These are phyloP conservation scores for Aureoboletus auriporus DNA, from an alignment of 768 basidiomycete species.

Conservation along the genomic window DNA sequence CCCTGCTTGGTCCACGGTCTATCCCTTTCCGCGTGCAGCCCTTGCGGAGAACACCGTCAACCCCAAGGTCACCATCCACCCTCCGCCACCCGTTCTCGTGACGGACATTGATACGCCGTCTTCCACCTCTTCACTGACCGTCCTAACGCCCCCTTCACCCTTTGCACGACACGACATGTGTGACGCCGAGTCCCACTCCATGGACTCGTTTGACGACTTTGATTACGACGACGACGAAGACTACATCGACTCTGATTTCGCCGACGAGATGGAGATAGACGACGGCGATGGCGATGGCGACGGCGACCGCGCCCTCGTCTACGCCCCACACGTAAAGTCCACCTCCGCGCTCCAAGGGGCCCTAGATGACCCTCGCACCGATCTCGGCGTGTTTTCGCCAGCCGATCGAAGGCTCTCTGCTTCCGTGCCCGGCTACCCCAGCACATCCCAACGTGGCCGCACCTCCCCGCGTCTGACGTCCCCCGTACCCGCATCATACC, in stretches of 20 bases:
- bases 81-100: slow-evolving; percentile 16
- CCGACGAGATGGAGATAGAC: slow-evolving; percentile 28
- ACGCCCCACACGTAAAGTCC: slow-evolving; percentile 25
- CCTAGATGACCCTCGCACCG: slow-evolving; percentile 19
- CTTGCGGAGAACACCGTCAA: slow-evolving; percentile 19
- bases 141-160: slow-evolving; percentile 29
- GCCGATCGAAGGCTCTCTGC: slow-evolving; percentile 30
- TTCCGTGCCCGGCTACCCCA: slow-evolving; percentile 29
- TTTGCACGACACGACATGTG: slow-evolving; percentile 18
- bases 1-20: slow-evolving; percentile 22
- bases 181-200: slow-evolving; percentile 9
- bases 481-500: slow-evolving; percentile 14
- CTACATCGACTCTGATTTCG: slow-evolving; percentile 28
- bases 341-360: slow-evolving; percentile 32
- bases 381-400: slow-evolving; percentile 8
- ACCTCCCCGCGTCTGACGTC: background rate
- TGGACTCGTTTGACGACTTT: slow-evolving; percentile 29
- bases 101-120: slow-evolving; percentile 31
- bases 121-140: slow-evolving; percentile 29
- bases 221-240: slow-evolving; percentile 32
- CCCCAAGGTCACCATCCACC: slow-evolving; percentile 27
- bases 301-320: slow-evolving; percentile 12
- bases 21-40: slow-evolving; percentile 13
- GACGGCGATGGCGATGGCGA: slow-evolving; percentile 18
- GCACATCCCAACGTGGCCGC: slow-evolving; percentile 19